Evolutionary conservation across 1,284 basidiomycete genomes (phyloP).

Genomic region (Trichosporon faecale): DNA sequence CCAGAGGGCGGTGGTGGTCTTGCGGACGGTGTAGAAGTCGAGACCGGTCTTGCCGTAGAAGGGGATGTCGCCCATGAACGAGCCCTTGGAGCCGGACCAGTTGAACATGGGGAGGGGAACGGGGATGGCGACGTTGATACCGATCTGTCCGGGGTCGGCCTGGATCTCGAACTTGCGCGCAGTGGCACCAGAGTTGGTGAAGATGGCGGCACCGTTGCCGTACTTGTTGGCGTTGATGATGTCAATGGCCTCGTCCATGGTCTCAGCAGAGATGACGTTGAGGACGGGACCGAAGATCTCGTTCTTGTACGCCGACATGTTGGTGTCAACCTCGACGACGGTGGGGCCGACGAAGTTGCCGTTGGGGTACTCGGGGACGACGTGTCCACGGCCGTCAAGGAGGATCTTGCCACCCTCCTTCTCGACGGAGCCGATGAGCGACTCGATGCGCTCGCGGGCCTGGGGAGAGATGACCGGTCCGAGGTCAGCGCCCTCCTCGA

Average conservation of each 20-base stretch:
- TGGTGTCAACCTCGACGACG: constrained; percentile 74
- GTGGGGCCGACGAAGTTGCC: constrained; percentile 97
- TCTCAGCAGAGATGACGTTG: constrained; percentile 73
- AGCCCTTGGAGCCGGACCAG: constrained; percentile 60
- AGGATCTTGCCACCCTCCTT: constrained; percentile 82
- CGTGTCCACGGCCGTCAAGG: constrained; percentile 75
- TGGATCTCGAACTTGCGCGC: constrained; percentile 88
- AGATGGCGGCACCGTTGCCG: constrained; percentile 90
- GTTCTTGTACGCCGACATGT: constrained; percentile 88
- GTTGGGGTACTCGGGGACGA: constrained; percentile 72
- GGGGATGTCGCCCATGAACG: constrained; percentile 79
- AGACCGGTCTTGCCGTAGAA: constrained; percentile 72
- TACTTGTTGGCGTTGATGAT: constrained; percentile 87
- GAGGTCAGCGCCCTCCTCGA: constrained; percentile 80
- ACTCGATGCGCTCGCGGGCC: constrained; percentile 74
- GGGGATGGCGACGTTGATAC: constrained; percentile 90
- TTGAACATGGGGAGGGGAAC: constrained; percentile 75
- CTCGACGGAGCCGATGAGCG: constrained; percentile 74
- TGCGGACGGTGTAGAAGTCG: constrained; percentile 47
- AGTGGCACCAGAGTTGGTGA: constrained; percentile 94
- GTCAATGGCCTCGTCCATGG: constrained; percentile 83
- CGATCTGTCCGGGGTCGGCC: constrained; percentile 88
- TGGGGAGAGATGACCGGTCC: constrained; percentile 90
- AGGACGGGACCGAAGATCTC: constrained; percentile 96
- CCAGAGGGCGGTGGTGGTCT: constrained; percentile 46